Evolutionary conservation across 768 basidiomycete genomes (phyloP), one percentile per base, ranked within the genome.

Genomic region (Kwoniella shandongensis): DNA sequence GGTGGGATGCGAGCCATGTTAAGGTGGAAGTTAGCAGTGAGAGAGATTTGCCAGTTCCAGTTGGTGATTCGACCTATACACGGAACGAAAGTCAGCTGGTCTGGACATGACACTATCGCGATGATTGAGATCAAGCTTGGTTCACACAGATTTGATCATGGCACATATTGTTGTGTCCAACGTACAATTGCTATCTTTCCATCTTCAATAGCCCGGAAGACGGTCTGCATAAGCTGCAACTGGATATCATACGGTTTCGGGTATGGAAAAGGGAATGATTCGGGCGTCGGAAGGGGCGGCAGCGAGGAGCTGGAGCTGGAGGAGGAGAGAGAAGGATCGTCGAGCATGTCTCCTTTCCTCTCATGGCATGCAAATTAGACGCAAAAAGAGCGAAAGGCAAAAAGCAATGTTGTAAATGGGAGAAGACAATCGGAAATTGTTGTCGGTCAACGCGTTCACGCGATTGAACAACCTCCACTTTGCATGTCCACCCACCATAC

Each of bases 201-300:
- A 0, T 78, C 63, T 73, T 93, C 90, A 42, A 96, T 87, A 0
- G 87, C 81, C 5, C 81, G 67, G 75, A 92, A 97, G 0, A 98
- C 79, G 62, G 91, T 89, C 17, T 80, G 84, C 93, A 97, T 96
- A 25, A 97, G 83, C 32, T 88, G 83, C 0, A 82, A 78, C 73
- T 98, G 94, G 55, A 94, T 93, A 17, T 81, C 72, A 73, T 94
- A 94, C 2, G 91, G 91, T 3, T 84, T 80, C 15, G 83, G 79
- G 69, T 87, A 96, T 0, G 93, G 93, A 70, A 98, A 97, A 2
- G 85, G 80, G 71, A 96, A 96, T 1, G 67, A 65, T 1, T 76
- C 68, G 0, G 91, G 92, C 0, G 87, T 87, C 0, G 83, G 77
- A 4, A 94, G 77, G 1, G 57, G 44, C 8, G 67, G 61, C 17